Evolutionary conservation across 2,329 filamentous ascomycete genomes (phyloP).

Genomic region (Magnaporthiopsis incrustans): DNA sequence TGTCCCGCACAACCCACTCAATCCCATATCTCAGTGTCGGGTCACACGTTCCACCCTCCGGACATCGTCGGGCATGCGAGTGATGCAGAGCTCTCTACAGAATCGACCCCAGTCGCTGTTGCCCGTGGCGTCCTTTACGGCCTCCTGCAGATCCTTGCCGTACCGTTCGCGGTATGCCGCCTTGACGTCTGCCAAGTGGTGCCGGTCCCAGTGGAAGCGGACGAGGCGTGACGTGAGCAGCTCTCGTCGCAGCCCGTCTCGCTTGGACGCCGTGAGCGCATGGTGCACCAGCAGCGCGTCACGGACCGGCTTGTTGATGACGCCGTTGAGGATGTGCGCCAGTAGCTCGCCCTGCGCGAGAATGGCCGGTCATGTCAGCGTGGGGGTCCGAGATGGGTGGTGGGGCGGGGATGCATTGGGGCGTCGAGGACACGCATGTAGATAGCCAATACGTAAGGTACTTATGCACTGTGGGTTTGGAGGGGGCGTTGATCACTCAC

Average conservation of each 20-base stretch:
- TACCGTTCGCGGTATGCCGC: slow-evolving; percentile 74
- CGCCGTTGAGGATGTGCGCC: slow-evolving; percentile 89
- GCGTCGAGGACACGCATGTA: background rate
- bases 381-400: background rate
- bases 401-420: background rate
- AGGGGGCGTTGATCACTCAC: slow-evolving; percentile 45
- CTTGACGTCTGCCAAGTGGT: slow-evolving; percentile 75
- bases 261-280: slow-evolving; percentile 67
- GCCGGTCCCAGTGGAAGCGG: slow-evolving; percentile 83
- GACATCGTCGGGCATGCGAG: slow-evolving; percentile 51
- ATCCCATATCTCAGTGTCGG: background rate
- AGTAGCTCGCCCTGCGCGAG: slow-evolving; percentile 76
- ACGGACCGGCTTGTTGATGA: slow-evolving; percentile 90
- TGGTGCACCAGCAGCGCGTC: slow-evolving; percentile 88
- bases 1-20: too few relatives aligned
- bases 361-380: background rate
- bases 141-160: slow-evolving; percentile 63
- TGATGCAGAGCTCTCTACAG: slow-evolving; percentile 61
- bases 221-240: slow-evolving; percentile 82
- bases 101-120: slow-evolving; percentile 67
- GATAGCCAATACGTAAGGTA: background rate
- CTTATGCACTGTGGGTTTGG: background rate
- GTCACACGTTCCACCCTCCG: slow-evolving; percentile 36
- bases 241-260: slow-evolving; percentile 69
- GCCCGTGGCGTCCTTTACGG: slow-evolving; percentile 67